phyloP scores from a whole-genome alignment of 2,329 filamentous ascomycete species.

The Calonectria hawksworthii region DNA sequence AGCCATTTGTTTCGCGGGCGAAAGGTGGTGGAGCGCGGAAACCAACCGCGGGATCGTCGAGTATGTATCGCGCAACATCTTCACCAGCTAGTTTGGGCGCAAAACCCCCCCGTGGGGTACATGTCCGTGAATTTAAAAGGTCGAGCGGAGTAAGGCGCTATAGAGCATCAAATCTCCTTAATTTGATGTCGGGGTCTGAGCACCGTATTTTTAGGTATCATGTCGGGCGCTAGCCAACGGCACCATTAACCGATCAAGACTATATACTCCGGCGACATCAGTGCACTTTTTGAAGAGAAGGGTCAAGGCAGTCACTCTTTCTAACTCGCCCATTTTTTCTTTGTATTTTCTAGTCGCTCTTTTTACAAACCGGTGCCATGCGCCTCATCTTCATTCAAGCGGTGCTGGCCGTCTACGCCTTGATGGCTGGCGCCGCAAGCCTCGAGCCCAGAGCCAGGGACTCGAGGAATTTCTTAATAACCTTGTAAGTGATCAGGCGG shows the following conservation, averaged over 20 bases:
- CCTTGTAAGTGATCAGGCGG: constrained; percentile 1
- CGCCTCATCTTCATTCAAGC: not conserved
- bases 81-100: not conserved
- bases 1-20: not conserved
- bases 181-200: not conserved
- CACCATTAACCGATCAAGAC: not conserved
- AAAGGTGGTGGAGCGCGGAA: not conserved
- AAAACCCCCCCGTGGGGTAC: not conserved
- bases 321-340: not conserved
- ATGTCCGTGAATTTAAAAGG: not conserved
- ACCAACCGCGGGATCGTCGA: not conserved
- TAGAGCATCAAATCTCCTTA: constrained; percentile 1
- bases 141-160: not conserved
- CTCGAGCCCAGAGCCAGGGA: not conserved
- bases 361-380: not conserved
- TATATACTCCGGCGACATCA: not conserved
- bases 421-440: not conserved
- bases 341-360: not conserved
- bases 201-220: not conserved
- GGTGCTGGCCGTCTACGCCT: not conserved
- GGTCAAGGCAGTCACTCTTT: not conserved
- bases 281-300: not conserved
- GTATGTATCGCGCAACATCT: not conserved
- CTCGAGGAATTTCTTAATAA: constrained; percentile 8
- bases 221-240: not conserved